phyloP scores from a whole-genome alignment of 2,329 filamentous ascomycete species.

The Aspergillus sp. region DNA sequence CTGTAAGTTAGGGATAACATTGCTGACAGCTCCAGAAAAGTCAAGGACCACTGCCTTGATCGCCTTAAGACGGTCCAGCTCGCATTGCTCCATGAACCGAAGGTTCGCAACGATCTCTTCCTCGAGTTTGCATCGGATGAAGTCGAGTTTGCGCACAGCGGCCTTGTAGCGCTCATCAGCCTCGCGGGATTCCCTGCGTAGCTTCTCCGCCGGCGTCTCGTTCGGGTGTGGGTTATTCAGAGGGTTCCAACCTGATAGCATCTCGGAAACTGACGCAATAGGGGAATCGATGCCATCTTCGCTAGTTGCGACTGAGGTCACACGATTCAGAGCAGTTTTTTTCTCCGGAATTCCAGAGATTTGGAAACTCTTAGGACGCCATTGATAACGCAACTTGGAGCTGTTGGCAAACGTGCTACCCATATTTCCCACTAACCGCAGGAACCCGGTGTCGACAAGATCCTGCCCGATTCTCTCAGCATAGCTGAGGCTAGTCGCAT shows the following conservation, averaged over 20 bases:
- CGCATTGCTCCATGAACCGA: constrained; percentile 94
- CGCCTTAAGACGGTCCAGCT: constrained; percentile 91
- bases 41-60: constrained; percentile 98
- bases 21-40: constrained; percentile 95
- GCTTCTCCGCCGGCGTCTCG: constrained; percentile 81
- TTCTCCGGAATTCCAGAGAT: constrained; percentile 85
- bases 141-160: constrained; percentile 80
- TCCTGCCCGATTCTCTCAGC: constrained; percentile 95
- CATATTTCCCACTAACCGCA: constrained; percentile 89
- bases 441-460: constrained; percentile 78
- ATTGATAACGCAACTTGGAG: constrained; percentile 96
- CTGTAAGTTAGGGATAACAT: constrained; percentile 94
- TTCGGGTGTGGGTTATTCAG: constrained; percentile 89
- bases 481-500: constrained; percentile 79
- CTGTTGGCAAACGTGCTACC: constrained; percentile 96
- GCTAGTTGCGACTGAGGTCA: constrained; percentile 68
- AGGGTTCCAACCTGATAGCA: constrained; percentile 88
- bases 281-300: constrained; percentile 72
- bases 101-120: constrained; percentile 91
- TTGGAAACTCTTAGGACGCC: constrained; percentile 89
- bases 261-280: constrained; percentile 81
- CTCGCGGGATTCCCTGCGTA: constrained; percentile 85
- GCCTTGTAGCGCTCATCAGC: constrained; percentile 92
- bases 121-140: constrained; percentile 89
- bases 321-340: constrained; percentile 70